Evolutionary conservation across 257 asterid genomes (phyloP).

Genomic region (Lycium barbarum): DNA sequence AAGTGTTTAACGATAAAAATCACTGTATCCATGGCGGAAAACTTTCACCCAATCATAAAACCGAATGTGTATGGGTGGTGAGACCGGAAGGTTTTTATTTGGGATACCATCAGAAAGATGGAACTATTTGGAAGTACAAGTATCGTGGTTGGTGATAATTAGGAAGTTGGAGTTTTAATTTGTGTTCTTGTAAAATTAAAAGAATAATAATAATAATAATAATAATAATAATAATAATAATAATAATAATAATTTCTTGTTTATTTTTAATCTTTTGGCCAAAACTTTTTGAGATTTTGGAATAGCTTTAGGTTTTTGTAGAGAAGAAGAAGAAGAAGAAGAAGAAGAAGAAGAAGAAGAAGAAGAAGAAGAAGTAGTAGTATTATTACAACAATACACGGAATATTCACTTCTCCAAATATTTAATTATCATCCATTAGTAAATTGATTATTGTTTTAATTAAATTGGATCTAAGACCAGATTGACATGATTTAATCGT

Average conservation of each 20-base stretch:
- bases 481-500: too few species aligned
- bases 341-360: too few species aligned
- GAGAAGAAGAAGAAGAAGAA: too few species aligned
- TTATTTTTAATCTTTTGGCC: not conserved
- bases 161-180: not conserved
- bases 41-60: not conserved
- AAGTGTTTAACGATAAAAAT: conserved; percentile 11
- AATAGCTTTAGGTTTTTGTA: too few species aligned
- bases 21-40: not conserved
- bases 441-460: too few species aligned
- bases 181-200: not conserved
- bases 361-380: too few species aligned
- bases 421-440: too few species aligned
- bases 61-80: not conserved
- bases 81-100: not conserved
- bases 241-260: not conserved
- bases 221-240: not conserved
- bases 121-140: not conserved
- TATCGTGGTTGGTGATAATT: not conserved
- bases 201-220: not conserved
- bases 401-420: too few species aligned
- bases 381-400: too few species aligned
- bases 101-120: not conserved
- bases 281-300: too few species aligned
- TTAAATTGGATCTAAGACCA: too few species aligned